These are phyloP conservation scores for Gonapodya prolifera DNA, from an alignment of 192 early-diverging fungal species.

Conservation along the genomic window DNA sequence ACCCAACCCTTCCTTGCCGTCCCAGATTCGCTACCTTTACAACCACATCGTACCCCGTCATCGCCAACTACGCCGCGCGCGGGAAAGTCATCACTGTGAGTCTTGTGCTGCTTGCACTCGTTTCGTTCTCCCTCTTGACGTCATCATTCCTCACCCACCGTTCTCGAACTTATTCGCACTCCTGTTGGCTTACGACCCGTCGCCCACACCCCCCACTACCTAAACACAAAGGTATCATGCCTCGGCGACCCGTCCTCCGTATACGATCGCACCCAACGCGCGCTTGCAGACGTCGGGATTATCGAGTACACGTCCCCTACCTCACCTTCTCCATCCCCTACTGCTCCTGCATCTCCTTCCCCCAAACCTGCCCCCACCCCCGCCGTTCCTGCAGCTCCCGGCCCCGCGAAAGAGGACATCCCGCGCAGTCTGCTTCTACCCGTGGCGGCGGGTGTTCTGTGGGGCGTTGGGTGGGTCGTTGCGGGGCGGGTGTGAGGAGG, in stretches of 20 bases:
- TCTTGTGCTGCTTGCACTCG: neutral
- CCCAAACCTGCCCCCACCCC: no score
- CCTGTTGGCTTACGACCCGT: no score
- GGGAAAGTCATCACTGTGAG: conserved; percentile 58
- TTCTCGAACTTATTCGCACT: no score
- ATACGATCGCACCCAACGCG: neutral
- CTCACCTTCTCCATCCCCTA: no score
- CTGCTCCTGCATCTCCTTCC: no score
- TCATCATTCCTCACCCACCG: neutral
- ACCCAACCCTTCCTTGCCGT: no score
- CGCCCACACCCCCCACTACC: neutral
- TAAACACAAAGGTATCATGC: neutral
- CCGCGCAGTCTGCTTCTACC: neutral
- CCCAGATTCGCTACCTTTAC: conserved; percentile 70
- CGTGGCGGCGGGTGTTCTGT: neutral
- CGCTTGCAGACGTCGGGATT: neutral
- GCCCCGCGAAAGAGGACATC: no score
- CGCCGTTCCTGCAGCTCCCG: no score
- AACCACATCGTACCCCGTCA: conserved; percentile 83
- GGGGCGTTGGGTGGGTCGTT: neutral
- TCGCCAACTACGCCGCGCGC: conserved; percentile 61
- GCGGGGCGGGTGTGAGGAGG: neutral
- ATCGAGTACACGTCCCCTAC: neutral
- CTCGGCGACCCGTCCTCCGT: neutral
- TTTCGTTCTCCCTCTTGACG: neutral